These are phyloP conservation scores for Geosmithia morbida DNA, from an alignment of 2,329 filamentous ascomycete genomes.

Conservation along the genomic window DNA sequence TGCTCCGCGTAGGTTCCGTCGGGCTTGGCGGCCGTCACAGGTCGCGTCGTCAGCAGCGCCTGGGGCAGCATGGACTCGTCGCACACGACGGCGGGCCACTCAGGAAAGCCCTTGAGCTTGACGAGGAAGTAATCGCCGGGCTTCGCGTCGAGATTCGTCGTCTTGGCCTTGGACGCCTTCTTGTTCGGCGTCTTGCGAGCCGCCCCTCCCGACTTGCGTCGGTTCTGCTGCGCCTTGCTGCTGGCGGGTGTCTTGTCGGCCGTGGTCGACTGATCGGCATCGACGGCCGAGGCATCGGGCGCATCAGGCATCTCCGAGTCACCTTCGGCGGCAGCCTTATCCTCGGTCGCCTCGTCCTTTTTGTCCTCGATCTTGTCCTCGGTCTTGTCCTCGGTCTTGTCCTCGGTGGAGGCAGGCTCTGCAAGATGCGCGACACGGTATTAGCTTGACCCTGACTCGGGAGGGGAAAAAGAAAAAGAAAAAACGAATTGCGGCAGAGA, in stretches of 20 bases:
- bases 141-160: conserved; percentile 63
- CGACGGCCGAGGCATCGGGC: conserved; percentile 10
- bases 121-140: conserved; percentile 88
- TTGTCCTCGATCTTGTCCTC: conserved; percentile 8
- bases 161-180: conserved; percentile 65
- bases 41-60: conserved; percentile 60
- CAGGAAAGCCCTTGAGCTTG: conserved; percentile 85
- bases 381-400: conserved; percentile 8
- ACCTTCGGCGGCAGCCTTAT: conserved; percentile 13
- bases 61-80: conserved; percentile 88
- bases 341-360: conserved; percentile 13
- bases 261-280: conserved; percentile 6
- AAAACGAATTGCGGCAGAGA: neutral
- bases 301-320: conserved; percentile 38
- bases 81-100: conserved; percentile 89
- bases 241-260: conserved; percentile 16
- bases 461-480: neutral
- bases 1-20: conserved; percentile 83
- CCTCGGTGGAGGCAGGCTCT: conserved; percentile 1
- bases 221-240: conserved; percentile 24
- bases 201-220: conserved; percentile 63
- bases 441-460: neutral
- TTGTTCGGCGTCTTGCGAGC: conserved; percentile 73
- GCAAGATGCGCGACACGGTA: neutral
- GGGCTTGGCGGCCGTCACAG: conserved; percentile 65